Evolutionary conservation across 2,329 filamentous ascomycete species (phyloP), one percentile per base, ranked within the genome.

Genomic region (Claviceps maximensis): DNA sequence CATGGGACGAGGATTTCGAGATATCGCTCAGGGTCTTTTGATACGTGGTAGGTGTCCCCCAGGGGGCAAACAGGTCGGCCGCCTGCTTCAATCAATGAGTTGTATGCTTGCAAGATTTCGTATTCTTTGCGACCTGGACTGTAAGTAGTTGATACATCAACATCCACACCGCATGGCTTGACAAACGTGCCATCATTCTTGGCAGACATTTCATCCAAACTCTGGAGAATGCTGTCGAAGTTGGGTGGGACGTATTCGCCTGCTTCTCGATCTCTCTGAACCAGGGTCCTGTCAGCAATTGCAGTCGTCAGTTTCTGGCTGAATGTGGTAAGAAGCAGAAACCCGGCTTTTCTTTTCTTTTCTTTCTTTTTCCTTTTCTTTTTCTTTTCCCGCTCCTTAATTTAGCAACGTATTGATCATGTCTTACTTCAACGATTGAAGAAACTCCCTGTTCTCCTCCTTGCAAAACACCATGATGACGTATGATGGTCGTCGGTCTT

Each of bases 181-280:
- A 7, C 29, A 19, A 29, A 19, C 6, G 4, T 21, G 13, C n/a
- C 45, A 31, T 55, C 53, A n/a, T 47, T 52, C n/a, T 44, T 36
- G 19, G 53, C 53, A 33, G 53, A 41, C 53, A 55, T 55, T 21
- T 50, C 41, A 53, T 55, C 53, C 40, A 55, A 23, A 15, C 46
- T 52, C 42, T 44, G 40, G 2, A 55, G 42, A 41, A 53, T 53
- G 13, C 47, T 50, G 25, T 55, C 50, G 31, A 55, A 52, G 10
- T 53, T 41, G 10, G 46, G 31, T 29, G 53, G 50, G 4, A 55
- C 42, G 40, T 50, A 44, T 41, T 50, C 50, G 21, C 53, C 53
- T 4, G 50, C 53, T 27, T 50, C 50, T 15, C 42, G 40, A 47
- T 55, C 53, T 29, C 53, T 50, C 33, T 47, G 47, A 25, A 55